A percentile compares a stretch with the other conserved stretches of the same genome.
Conservation (phyloP, 2,329 filamentous ascomycete species). For the Pyricularia sp. region DNA sequence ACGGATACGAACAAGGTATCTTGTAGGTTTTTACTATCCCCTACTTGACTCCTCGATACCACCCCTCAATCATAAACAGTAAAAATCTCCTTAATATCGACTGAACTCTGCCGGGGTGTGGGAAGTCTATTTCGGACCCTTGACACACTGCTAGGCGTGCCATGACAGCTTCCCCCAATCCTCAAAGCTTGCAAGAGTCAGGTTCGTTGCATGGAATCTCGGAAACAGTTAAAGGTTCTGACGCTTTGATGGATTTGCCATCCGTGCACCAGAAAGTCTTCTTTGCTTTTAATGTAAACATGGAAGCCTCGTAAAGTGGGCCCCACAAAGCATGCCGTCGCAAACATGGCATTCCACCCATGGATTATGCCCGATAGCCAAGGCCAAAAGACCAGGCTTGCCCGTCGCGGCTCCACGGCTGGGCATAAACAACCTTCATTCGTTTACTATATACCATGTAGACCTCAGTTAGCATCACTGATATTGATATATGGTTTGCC, state of each 20-base stretch:
- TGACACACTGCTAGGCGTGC: not conserved
- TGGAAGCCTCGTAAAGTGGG: not conserved
- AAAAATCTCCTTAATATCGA: not conserved
- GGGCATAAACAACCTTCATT: not conserved
- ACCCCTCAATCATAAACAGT: not conserved
- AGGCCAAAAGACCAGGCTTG: not conserved
- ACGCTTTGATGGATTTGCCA: slow-evolving; percentile 1
- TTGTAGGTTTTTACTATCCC: not conserved
- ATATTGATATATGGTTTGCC: not conserved
- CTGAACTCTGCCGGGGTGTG: not conserved
- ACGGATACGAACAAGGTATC: not conserved
- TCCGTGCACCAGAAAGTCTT: not conserved
- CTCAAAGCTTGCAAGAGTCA: not conserved
- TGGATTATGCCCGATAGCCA: not conserved
- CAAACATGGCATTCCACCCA: not conserved
- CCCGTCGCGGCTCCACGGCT: not conserved
- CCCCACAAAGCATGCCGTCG: not conserved
- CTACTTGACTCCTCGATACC: not conserved
- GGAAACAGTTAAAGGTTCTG: not conserved
- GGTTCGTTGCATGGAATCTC: not conserved
- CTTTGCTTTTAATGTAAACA: not conserved
- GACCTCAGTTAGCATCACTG: not conserved
- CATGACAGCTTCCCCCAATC: not conserved
- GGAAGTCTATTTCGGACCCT: not conserved
- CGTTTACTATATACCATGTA: not conserved